Evolutionary conservation across 73 alveolate species (phyloP).

Genomic region (Symbiodinium natans): DNA sequence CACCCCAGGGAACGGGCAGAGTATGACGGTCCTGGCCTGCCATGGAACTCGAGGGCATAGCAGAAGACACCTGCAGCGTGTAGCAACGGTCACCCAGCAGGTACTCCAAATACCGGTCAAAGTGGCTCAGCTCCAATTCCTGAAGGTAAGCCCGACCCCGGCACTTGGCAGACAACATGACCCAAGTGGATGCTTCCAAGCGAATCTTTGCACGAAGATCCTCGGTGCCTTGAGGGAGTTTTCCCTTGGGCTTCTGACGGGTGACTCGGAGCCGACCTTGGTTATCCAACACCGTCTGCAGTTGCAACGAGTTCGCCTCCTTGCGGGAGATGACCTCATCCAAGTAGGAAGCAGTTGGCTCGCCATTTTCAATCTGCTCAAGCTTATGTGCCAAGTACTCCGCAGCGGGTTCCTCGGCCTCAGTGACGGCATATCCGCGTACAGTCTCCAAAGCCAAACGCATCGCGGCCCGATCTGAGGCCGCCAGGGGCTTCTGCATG

Average conservation of each 20-base stretch:
- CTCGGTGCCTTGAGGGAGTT: neutral
- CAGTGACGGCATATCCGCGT: neutral
- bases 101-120: neutral
- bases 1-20: neutral
- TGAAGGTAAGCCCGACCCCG: neutral
- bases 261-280: neutral
- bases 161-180: neutral
- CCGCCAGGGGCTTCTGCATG: no score
- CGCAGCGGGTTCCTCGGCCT: neutral
- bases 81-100: neutral
- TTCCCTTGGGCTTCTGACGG: conserved; percentile 4
- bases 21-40: neutral
- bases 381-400: neutral
- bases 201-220: neutral
- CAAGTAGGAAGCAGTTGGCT: neutral
- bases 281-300: neutral
- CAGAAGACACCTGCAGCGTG: neutral
- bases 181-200: neutral
- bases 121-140: neutral
- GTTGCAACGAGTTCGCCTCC: neutral
- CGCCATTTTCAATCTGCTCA: neutral
- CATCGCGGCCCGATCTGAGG: neutral
- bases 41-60: no score
- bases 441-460: neutral
- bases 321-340: neutral